These are phyloP conservation scores for Yamagishiella unicocca DNA, from an alignment of 139 green algal species.

Conservation along the genomic window DNA sequence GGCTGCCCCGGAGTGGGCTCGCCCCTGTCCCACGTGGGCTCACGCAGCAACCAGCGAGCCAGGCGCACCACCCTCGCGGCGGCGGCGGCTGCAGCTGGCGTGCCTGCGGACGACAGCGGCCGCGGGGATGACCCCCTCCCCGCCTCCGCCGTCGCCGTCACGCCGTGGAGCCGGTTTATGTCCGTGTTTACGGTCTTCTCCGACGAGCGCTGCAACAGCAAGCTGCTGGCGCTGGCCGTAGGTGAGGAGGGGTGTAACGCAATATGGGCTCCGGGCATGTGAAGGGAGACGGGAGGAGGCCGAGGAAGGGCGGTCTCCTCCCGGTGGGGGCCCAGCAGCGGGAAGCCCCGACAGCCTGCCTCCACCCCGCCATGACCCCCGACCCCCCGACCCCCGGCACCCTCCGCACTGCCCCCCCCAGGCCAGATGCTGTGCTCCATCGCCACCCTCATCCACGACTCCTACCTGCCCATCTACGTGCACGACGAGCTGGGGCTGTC, in stretches of 20 bases:
- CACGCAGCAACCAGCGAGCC: no score
- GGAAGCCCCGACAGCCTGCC: not conserved
- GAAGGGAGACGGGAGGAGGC: not conserved
- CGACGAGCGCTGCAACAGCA: conserved; percentile 67
- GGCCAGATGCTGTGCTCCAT: conserved; percentile 86
- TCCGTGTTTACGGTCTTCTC: conserved; percentile 35
- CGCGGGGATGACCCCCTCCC: no score
- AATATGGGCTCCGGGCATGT: not conserved
- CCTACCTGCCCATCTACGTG: conserved; percentile 90
- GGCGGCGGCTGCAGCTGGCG: not conserved
- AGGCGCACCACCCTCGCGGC: not conserved
- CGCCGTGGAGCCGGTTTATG: not conserved
- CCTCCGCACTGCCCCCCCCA: not conserved
- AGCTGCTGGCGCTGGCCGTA: conserved; percentile 73
- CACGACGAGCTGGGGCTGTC: conserved; percentile 82
- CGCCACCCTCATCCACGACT: conserved; percentile 91
- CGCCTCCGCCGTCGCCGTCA: not conserved
- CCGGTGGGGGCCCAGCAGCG: no score
- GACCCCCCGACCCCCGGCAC: not conserved
- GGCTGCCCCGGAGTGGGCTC: no score
- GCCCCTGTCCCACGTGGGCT: no score
- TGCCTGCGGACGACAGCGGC: not conserved
- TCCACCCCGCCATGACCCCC: not conserved
- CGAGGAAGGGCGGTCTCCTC: not conserved
- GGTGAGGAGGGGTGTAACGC: conserved; percentile 9